Evolutionary conservation across 495 filamentous ascomycete genomes (phyloP).

Genomic region (Lasiosphaeria hispida): DNA sequence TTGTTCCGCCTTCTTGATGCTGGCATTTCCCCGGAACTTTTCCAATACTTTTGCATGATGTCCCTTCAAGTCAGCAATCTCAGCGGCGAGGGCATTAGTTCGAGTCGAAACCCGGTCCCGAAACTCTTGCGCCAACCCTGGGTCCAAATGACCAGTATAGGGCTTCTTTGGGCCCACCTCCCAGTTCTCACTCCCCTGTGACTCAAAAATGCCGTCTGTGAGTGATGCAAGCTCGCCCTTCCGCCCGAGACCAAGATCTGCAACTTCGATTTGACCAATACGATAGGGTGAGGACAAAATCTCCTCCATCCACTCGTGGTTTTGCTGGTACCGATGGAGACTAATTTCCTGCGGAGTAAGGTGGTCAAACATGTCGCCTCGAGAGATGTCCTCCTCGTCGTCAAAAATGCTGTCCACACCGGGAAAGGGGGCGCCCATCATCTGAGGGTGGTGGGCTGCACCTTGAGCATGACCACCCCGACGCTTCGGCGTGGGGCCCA

Average conservation of each 20-base stretch:
- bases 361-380: conserved; percentile 84
- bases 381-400: conserved; percentile 83
- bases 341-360: conserved; percentile 86
- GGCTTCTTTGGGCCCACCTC: conserved; percentile 44
- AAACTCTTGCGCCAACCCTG: conserved; percentile 71
- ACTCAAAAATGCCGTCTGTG: conserved; percentile 71
- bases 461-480: conserved; percentile 24
- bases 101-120: conserved; percentile 66
- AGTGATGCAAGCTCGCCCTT: conserved; percentile 80
- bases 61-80: conserved; percentile 78
- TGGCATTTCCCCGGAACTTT: conserved; percentile 64
- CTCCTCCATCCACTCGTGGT: conserved; percentile 99
- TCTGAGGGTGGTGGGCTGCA: conserved; percentile 28
- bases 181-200: conserved; percentile 59
- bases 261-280: conserved; percentile 77
- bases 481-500: conserved; percentile 49
- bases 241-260: conserved; percentile 81
- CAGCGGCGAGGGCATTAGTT: conserved; percentile 63
- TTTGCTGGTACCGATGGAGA: conserved; percentile 78
- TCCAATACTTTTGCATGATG: conserved; percentile 72
- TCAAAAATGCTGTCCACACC: conserved; percentile 60
- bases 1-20: conserved; percentile 63
- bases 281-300: conserved; percentile 85
- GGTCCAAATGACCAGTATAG: conserved; percentile 60
- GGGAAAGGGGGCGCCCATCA: conserved; percentile 23